Evolutionary conservation across 192 early-diverging fungal species (phyloP), one percentile per base, ranked within the genome.

Genomic region (Rhizophagus sp.): DNA sequence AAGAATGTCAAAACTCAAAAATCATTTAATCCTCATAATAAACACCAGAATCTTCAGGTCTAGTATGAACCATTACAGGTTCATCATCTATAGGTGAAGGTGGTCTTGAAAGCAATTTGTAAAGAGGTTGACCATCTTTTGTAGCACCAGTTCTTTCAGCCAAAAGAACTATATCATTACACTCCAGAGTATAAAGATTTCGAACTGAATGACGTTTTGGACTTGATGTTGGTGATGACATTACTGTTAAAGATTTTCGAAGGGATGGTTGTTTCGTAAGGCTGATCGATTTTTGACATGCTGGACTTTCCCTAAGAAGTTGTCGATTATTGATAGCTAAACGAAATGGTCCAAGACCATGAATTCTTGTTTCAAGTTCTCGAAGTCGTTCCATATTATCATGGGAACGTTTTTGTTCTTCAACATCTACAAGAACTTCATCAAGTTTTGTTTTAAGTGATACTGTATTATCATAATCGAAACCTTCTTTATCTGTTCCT

Each of bases 401-500:
- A 25, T 79, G 75, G 15, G 41, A 19, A 19, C 30, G 76, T 62
- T 84, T 84, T 62, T 82, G 81, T 52, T 61, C 57, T 69, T 84
- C 79, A 12, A 84, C 76, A 62, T 79, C 69, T 25, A 13, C 11
- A 49, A 84, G 79, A 0, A 84, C 73, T 1, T 57, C 64, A 19
- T 84, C 83, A 19, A 84, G 71, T 52, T 78, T 79, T 19, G 52
- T 70, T n/a, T 78, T 80, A 13, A 84, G 57, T 10, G 78, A 71
- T 4, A 79, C 74, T 27, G 79, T 75, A 47, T 81, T 81, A 1
- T 81, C 68, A 63, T 80, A 79, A 64, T 84, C 83, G 30, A 66
- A 63, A 52, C 83, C 78, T 10, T 80, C 72, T 12, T 49, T 69
- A 17, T 80, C 65, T 6, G 88, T 90, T 19, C 82, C 76, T 11